phyloP scores from a whole-genome alignment of 1,139 yeast species.

The Blastobotrys raffinosifermentans region DNA sequence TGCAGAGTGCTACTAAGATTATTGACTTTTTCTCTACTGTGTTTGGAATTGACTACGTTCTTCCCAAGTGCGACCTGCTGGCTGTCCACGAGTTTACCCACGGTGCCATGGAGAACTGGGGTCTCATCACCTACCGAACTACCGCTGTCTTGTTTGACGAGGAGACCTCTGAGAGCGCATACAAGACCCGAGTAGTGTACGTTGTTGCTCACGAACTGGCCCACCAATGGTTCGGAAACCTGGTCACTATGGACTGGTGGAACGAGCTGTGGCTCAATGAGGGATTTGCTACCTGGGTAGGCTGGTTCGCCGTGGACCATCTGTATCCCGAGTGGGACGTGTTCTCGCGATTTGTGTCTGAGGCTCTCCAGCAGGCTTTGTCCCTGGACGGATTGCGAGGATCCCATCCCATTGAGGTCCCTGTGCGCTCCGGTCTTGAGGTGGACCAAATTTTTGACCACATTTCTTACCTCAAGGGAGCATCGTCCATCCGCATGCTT shows the following conservation, averaged over 20 bases:
- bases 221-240: constrained; percentile 80
- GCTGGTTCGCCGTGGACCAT: constrained; percentile 60
- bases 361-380: constrained; percentile 58
- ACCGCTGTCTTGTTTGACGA: constrained; percentile 63
- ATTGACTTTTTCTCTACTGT: constrained; percentile 59
- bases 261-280: constrained; percentile 79
- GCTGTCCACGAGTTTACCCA: constrained; percentile 73
- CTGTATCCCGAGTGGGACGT: constrained; percentile 69
- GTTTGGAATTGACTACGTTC: constrained; percentile 61
- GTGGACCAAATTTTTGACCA: constrained; percentile 76
- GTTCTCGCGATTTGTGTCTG: constrained; percentile 57
- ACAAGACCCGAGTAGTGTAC: constrained; percentile 64
- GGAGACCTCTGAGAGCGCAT: constrained; percentile 42
- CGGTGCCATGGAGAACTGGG: constrained; percentile 84
- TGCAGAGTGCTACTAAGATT: constrained; percentile 59
- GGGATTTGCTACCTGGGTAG: constrained; percentile 81
- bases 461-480: constrained; percentile 71
- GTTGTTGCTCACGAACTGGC: constrained; percentile 79
- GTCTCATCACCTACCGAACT: constrained; percentile 65
- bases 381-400: constrained; percentile 62
- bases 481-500: constrained; percentile 68
- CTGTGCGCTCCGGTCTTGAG: constrained; percentile 66
- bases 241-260: constrained; percentile 86
- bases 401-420: constrained; percentile 76
- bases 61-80: constrained; percentile 67